Evolutionary conservation across 2,329 filamentous ascomycete species (phyloP).

Genomic region (Diplodia intermedia): DNA sequence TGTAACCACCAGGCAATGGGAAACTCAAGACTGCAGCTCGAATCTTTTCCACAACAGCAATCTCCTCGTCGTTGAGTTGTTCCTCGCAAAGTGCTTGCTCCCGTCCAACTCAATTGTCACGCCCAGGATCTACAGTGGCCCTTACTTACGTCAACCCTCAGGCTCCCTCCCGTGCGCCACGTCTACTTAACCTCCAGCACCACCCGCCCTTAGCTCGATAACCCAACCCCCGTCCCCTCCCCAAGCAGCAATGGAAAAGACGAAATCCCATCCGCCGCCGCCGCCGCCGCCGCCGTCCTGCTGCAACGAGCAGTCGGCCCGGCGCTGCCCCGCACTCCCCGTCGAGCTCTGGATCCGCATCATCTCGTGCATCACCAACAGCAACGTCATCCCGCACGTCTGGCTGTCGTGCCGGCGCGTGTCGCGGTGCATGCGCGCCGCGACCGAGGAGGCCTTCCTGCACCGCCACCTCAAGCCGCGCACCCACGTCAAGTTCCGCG

Average conservation of each 20-base stretch:
- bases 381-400: constrained; percentile 10
- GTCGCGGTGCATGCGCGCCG: constrained; percentile 15
- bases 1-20: no score
- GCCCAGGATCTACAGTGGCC: no score
- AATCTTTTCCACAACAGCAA: no score
- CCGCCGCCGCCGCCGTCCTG: background rate
- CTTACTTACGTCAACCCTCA: no score
- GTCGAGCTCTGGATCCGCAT: constrained; percentile 47
- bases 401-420: constrained; percentile 31
- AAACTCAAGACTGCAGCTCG: no score
- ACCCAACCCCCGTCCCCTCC: background rate
- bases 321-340: constrained; percentile 40
- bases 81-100: no score
- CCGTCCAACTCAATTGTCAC: no score
- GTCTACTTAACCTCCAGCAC: no score
- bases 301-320: constrained; percentile 3
- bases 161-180: no score
- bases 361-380: constrained; percentile 34
- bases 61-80: no score
- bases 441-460: constrained; percentile 22
- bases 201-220: no score
- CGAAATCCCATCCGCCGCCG: background rate
- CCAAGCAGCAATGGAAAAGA: background rate
- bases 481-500: constrained; percentile 8
- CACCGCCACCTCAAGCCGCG: constrained; percentile 8